Percentiles rank a stretch among this genome's conserved stretches.
These are phyloP conservation scores for Phialophora expanda DNA, from an alignment of 2,329 filamentous ascomycete genomes.

Conservation along the genomic window DNA sequence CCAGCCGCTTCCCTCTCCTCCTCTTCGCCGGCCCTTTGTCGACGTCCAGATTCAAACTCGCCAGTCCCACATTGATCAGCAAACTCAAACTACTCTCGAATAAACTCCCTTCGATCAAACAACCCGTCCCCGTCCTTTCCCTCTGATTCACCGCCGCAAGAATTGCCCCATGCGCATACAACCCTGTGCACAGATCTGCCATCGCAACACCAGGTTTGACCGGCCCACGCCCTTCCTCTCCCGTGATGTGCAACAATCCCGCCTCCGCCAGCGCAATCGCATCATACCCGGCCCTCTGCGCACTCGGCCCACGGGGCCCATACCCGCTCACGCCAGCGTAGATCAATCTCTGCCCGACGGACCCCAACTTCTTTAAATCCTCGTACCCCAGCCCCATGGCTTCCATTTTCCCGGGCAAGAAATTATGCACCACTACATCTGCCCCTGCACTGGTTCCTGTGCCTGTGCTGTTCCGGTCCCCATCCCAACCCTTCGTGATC, in stretches of 20 bases:
- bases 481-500: constrained; percentile 16
- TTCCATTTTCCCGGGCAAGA: constrained; percentile 52
- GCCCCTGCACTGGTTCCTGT: background rate
- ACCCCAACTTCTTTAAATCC: constrained; percentile 42
- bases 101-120: constrained; percentile 35
- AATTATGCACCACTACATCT: constrained; percentile 37
- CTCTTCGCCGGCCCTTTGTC: constrained; percentile 27
- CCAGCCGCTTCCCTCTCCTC: constrained; percentile 35
- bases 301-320: constrained; percentile 52
- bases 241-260: constrained; percentile 38
- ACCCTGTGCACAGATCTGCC: constrained; percentile 37
- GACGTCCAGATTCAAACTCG: constrained; percentile 36
- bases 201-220: constrained; percentile 38
- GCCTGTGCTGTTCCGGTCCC: background rate
- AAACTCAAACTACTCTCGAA: constrained; percentile 41
- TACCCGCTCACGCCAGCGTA: constrained; percentile 61
- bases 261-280: constrained; percentile 37
- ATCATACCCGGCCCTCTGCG: constrained; percentile 37
- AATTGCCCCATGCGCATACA: constrained; percentile 38
- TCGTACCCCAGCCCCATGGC: constrained; percentile 51
- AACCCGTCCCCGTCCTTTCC: constrained; percentile 31
- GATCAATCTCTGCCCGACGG: constrained; percentile 51
- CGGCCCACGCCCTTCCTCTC: constrained; percentile 23
- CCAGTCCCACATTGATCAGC: constrained; percentile 38
- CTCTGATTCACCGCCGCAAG: constrained; percentile 36